Evolutionary conservation across 306 rosid genomes (phyloP).

Genomic region (Vachellia pachyceras): DNA sequence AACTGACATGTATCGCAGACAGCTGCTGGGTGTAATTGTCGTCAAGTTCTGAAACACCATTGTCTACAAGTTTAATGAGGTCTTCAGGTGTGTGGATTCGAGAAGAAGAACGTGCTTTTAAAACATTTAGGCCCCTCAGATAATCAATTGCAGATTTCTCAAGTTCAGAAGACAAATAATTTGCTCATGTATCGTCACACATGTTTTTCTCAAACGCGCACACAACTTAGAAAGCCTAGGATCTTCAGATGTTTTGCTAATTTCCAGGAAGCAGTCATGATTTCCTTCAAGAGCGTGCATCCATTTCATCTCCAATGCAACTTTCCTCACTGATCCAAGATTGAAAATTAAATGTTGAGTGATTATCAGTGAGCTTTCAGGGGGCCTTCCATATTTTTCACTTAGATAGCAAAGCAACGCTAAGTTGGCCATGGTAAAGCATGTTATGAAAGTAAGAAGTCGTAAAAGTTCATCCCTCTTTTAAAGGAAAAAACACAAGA

Average conservation of each 20-base stretch:
- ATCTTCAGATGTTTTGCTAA: slow-evolving; percentile 53
- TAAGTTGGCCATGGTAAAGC: slow-evolving; percentile 63
- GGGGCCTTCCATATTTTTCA: slow-evolving; percentile 39
- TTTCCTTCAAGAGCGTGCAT: slow-evolving; percentile 59
- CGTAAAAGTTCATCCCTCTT: slow-evolving; percentile 91
- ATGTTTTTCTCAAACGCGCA: slow-evolving; percentile 53
- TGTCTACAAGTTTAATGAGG: slow-evolving; percentile 59
- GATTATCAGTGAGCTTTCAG: slow-evolving; percentile 38
- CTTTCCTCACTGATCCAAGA: slow-evolving; percentile 55
- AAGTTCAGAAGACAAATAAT: slow-evolving; percentile 27
- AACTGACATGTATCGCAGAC: slow-evolving; percentile 3
- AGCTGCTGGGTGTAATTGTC: slow-evolving; percentile 22
- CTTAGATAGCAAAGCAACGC: slow-evolving; percentile 50
- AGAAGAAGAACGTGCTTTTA: slow-evolving; percentile 50
- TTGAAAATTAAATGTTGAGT: slow-evolving; percentile 62
- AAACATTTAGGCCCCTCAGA: slow-evolving; percentile 39
- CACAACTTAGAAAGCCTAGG: slow-evolving; percentile 59
- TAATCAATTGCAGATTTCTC: slow-evolving; percentile 46
- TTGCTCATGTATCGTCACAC: slow-evolving; percentile 50
- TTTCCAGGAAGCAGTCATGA: slow-evolving; percentile 53
- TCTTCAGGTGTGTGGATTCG: slow-evolving; percentile 58
- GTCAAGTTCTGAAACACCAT: slow-evolving; percentile 36
- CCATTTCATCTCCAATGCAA: slow-evolving; percentile 54
- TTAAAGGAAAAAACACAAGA: slow-evolving; percentile 39
- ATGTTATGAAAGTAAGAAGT: slow-evolving; percentile 70